Evolutionary conservation across 1,284 basidiomycete genomes (phyloP), one percentile per base, ranked within the genome.

Genomic region (Porodaedalea pini): DNA sequence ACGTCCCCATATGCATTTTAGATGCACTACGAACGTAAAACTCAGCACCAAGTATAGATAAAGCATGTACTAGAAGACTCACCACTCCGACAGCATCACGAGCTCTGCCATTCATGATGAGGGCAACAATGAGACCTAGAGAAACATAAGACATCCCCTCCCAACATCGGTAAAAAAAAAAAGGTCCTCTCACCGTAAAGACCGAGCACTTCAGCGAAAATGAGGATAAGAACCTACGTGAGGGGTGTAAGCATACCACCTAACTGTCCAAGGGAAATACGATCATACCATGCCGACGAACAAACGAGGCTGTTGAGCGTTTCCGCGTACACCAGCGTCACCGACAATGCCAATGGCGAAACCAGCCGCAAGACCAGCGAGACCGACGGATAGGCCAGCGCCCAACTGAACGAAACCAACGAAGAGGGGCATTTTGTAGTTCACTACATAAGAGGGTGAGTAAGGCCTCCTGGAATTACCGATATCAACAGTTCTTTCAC

Each of bases 331-430:
- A 61, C 59, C 59, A 21, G 95, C 86, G 69, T 99, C 96, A 56
- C 95, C 96, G 25, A 98, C 93, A 61, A 90, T 85, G 31, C 96
- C 96, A 69, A 99, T 96, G n/a, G 96, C 94, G 69, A 94, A 96
- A 5, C 96, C 96, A 2, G 96, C 96, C n/a, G 94, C 90, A 47
- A 99, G 73, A 58, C 96, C 96, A 11, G 96, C 94, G 63, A 93
- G 74, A 15, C 95, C 95, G 69, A 93, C 95, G 4, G 93, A 86
- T 31, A 98, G 77, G 27, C 97, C 96, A 10, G 96, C 97, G 8
- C 90, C 94, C 27, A 99, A 85, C 71, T 99, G 96, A 47, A 97
- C 82, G 72, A 97, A 97, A 40, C 97, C 96, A 15, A 86, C 82
- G 67, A 87, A 93, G 45, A 93, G 80, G 29, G 89, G 82, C 67